Evolutionary conservation across 768 basidiomycete genomes (phyloP).

Genomic region (Boletellus ananas): DNA sequence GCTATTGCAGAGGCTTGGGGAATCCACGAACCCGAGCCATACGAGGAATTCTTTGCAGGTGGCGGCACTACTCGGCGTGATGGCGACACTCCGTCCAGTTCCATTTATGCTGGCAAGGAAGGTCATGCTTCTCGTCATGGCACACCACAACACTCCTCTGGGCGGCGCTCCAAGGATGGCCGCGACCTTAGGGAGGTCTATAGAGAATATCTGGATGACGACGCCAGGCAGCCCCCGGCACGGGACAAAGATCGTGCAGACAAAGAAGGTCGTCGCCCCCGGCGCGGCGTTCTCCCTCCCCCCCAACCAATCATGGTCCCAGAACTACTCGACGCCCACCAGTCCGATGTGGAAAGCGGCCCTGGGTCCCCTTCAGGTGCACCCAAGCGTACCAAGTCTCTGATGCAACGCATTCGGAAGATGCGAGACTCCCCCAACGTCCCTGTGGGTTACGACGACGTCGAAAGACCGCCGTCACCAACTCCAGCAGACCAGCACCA

Average conservation of each 20-base stretch:
- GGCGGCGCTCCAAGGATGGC: slow-evolving; percentile 43
- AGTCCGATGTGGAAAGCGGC: slow-evolving; percentile 34
- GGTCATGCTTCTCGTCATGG: slow-evolving; percentile 35
- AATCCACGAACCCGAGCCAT: slow-evolving; percentile 88
- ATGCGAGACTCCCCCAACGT: slow-evolving; percentile 87
- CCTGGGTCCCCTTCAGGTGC: slow-evolving; percentile 42
- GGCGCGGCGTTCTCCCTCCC: slow-evolving; percentile 63
- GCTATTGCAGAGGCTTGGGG: slow-evolving; percentile 93
- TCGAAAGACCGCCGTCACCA: slow-evolving; percentile 43
- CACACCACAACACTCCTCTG: slow-evolving; percentile 35
- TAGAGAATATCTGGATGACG: slow-evolving; percentile 43
- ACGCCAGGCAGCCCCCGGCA: slow-evolving; percentile 21
- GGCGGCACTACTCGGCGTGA: slow-evolving; percentile 51
- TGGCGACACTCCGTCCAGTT: slow-evolving; percentile 59
- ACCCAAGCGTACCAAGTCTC: slow-evolving; percentile 72
- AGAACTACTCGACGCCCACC: slow-evolving; percentile 47
- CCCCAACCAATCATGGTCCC: slow-evolving; percentile 81
- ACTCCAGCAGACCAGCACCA: slow-evolving; percentile 34
- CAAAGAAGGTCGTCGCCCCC: slow-evolving; percentile 32
- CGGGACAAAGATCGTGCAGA: slow-evolving; percentile 36
- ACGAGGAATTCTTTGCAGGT: slow-evolving; percentile 84
- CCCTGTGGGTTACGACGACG: slow-evolving; percentile 51
- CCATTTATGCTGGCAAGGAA: slow-evolving; percentile 66
- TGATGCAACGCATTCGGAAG: slow-evolving; percentile 85
- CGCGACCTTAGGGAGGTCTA: slow-evolving; percentile 49